phyloP scores from a whole-genome alignment of 1,139 yeast genomes.

The Blastobotrys proliferans region DNA sequence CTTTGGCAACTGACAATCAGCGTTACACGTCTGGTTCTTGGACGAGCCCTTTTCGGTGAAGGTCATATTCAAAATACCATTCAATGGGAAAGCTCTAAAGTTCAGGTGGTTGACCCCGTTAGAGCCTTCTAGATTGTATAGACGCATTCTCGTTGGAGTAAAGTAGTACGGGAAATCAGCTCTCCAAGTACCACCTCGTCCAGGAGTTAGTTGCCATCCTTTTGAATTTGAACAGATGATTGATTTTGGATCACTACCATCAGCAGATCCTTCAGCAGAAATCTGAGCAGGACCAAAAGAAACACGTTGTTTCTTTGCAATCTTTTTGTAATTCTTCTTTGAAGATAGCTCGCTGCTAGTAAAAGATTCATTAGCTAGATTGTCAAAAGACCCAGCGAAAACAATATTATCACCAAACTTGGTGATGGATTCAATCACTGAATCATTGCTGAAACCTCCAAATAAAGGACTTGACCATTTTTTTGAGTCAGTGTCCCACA shows the following conservation, averaged over 20 bases:
- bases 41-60: slow-evolving; percentile 68
- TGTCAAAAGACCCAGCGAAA: slow-evolving; percentile 74
- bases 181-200: slow-evolving; percentile 63
- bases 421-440: slow-evolving; percentile 63
- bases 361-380: slow-evolving; percentile 49
- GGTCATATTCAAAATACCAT: slow-evolving; percentile 88
- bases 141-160: slow-evolving; percentile 68
- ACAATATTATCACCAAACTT: slow-evolving; percentile 50
- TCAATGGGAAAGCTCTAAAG: slow-evolving; percentile 70
- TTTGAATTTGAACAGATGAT: slow-evolving; percentile 50
- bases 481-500: slow-evolving; percentile 52
- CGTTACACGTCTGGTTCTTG: slow-evolving; percentile 60
- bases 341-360: slow-evolving; percentile 20
- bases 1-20: slow-evolving; percentile 69
- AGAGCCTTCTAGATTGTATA: slow-evolving; percentile 52
- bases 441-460: slow-evolving; percentile 66
- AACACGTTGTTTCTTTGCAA: slow-evolving; percentile 58
- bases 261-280: slow-evolving; percentile 47
- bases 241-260: slow-evolving; percentile 39
- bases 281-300: slow-evolving; percentile 62
- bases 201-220: slow-evolving; percentile 55
- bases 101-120: slow-evolving; percentile 64
- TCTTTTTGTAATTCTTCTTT: slow-evolving; percentile 28
- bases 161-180: slow-evolving; percentile 57
- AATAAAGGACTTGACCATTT: slow-evolving; percentile 55